A percentile compares a stretch with the other conserved stretches of the same genome.
Conservation (phyloP, 805 yeast genomes). For the Barnettozyma vustinii region DNA sequence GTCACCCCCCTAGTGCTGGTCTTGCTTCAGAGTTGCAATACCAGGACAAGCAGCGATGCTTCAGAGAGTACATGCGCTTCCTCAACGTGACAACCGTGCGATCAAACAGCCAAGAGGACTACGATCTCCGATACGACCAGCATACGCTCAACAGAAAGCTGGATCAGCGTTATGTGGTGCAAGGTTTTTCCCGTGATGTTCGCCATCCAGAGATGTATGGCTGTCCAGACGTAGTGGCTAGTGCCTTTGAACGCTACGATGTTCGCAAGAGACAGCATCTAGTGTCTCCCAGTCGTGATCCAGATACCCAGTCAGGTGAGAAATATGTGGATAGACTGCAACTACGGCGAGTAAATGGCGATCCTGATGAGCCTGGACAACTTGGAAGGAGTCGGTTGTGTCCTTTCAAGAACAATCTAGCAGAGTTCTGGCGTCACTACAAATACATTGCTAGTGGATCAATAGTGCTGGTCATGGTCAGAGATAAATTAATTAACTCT, state of each 20-base stretch:
- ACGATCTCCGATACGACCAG: slow-evolving; percentile 14
- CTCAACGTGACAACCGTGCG: slow-evolving; percentile 9
- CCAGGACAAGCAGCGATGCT: slow-evolving; percentile 14
- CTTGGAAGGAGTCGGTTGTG: slow-evolving; percentile 3
- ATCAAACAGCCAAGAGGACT: slow-evolving; percentile 13
- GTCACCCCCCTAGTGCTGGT: slow-evolving; percentile 1
- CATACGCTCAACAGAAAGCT: neutral
- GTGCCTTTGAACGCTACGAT: slow-evolving; percentile 15
- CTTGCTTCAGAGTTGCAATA: slow-evolving; percentile 6
- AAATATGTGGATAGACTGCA: slow-evolving; percentile 16
- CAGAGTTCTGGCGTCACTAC: slow-evolving; percentile 12
- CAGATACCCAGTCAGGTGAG: slow-evolving; percentile 1
- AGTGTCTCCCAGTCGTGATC: neutral
- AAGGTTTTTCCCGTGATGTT: neutral
- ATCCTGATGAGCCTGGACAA: neutral
- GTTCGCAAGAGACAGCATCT: slow-evolving; percentile 12
- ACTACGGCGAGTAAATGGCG: neutral
- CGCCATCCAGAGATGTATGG: slow-evolving; percentile 5
- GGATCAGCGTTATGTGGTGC: neutral
- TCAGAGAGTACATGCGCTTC: slow-evolving; percentile 13
- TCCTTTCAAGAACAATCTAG: slow-evolving; percentile 17
- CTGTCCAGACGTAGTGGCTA: slow-evolving; percentile 7
- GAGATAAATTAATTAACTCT: slow-evolving; percentile 2
- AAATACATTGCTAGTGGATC: slow-evolving; percentile 13
- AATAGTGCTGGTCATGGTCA: slow-evolving; percentile 8